Percentiles rank a stretch among this genome's conserved stretches.
Evolutionary conservation across 208 protist species (phyloP).

Genomic region (Trypanosomatidae sp.): DNA sequence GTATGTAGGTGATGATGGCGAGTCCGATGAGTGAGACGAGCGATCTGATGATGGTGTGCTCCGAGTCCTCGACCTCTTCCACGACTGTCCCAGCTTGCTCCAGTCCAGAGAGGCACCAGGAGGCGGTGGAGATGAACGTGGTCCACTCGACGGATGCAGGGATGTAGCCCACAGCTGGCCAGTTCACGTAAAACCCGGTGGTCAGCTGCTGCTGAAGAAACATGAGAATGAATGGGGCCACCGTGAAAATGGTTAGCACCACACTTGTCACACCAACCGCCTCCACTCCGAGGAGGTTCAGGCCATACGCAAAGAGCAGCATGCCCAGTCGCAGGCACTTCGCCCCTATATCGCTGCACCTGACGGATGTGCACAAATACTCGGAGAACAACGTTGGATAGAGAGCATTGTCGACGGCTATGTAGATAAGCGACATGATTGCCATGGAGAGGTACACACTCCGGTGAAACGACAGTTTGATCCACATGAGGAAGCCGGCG

Average conservation of each 20-base stretch:
- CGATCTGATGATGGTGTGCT: conserved; percentile 59
- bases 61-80: conserved; percentile 67
- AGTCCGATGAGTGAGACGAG: conserved; percentile 69
- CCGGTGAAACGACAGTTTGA: conserved; percentile 61
- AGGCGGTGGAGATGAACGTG: conserved; percentile 74
- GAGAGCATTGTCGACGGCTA: conserved; percentile 74
- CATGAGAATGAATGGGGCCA: conserved; percentile 64
- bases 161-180: conserved; percentile 62
- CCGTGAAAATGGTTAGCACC: conserved; percentile 49
- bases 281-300: conserved; percentile 73
- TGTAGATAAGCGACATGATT: conserved; percentile 60
- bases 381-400: conserved; percentile 84
- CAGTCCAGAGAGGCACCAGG: conserved; percentile 82
- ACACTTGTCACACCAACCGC: conserved; percentile 65
- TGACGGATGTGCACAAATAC: conserved; percentile 60
- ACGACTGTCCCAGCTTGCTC: conserved; percentile 75
- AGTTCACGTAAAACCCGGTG: conserved; percentile 70
- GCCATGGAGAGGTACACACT: conserved; percentile 68
- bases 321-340: conserved; percentile 48
- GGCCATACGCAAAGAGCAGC: conserved; percentile 44
- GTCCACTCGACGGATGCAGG: conserved; percentile 61
- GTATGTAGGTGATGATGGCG: conserved; percentile 71
- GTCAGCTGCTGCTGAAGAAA: conserved; percentile 57
- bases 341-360: conserved; percentile 25
- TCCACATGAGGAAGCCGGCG: conserved; percentile 78